Evolutionary conservation across 2,329 filamentous ascomycete species (phyloP).

Genomic region (Diplodia seriata): DNA sequence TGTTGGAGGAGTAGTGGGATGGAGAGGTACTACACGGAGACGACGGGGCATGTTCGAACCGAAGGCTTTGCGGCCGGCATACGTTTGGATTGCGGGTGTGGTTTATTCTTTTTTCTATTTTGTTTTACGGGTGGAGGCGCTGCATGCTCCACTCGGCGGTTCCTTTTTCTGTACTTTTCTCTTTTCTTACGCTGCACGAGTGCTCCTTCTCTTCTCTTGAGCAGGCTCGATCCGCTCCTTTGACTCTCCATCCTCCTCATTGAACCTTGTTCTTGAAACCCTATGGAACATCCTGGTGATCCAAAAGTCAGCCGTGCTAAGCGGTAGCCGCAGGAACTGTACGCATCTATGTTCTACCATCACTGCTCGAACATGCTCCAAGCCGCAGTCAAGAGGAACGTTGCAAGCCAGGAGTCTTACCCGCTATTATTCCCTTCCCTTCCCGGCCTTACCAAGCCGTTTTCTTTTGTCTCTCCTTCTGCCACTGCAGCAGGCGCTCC

Average conservation of each 20-base stretch:
- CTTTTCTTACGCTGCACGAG: neutral
- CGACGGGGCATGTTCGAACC: slow-evolving; percentile 35
- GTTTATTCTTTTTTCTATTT: neutral
- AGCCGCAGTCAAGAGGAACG: neutral
- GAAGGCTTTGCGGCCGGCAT: neutral
- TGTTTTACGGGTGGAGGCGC: no score
- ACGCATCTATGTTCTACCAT: neutral
- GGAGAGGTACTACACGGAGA: slow-evolving; percentile 34
- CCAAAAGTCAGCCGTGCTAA: neutral
- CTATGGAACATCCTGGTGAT: neutral
- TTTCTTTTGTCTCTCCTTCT: neutral
- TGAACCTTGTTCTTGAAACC: neutral
- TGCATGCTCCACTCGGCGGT: neutral
- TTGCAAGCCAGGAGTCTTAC: neutral
- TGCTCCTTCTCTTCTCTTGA: neutral
- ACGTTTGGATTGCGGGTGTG: neutral
- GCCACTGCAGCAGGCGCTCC: neutral
- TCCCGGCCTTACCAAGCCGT: neutral
- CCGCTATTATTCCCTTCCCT: neutral
- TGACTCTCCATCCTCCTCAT: neutral
- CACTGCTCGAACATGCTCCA: neutral
- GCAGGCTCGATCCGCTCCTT: neutral
- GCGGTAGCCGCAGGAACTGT: neutral
- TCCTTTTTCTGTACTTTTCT: neutral
- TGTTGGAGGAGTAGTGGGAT: slow-evolving; percentile 34